Base-by-base conservation (phyloP, 2,329 filamentous ascomycete species). In the Verticillium dahliae region DNA sequence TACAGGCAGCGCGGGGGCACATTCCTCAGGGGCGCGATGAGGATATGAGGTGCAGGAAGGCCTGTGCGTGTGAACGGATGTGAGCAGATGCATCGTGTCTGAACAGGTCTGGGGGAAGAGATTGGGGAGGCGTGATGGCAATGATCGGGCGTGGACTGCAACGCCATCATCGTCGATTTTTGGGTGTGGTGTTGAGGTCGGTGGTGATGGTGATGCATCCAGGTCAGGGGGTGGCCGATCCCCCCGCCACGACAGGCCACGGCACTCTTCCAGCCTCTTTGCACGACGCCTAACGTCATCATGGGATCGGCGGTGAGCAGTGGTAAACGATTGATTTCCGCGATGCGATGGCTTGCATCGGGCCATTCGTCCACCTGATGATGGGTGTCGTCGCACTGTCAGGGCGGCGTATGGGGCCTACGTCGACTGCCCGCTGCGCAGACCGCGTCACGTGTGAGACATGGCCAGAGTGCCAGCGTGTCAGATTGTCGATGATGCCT, bases 1-100 rank as follows among this genome's bases (percentile, higher is more conserved):
- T 54, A 14, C 18, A 58, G 57, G 57, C 57, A 58, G 57, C 57
- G 10, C 58, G 37, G 58, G 45, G 58, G 31, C 13, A 34, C 58
- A 59, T 59, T 59, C 58, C 58, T 37, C 34, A 7, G 31, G 7
- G 45, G 45, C 18, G 45, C 22, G 45, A 52, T 13, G 45, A 18
- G 45, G 7, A 11, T 10, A 13, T n/a, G 45, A 52, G 15, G 18
- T n/a, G 45, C 11, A 11, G n/a, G n/a, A 37, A 4, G 22, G 45
- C 45, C n/a, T 7, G 18, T 10, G 45, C 22, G 18, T 11, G 22
- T 10, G 22, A 27, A 22, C 9, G 45, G 27, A 18, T 10, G 45
- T 52, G 45, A 52, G 22, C 15, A 52, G 18, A 22, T 22, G 45
- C 10, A 52, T 22, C 45, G 18, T 52, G n/a, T 52, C 27, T 31